Percentiles rank a stretch among this genome's conserved stretches.
These are phyloP conservation scores for Achlya hypogyna DNA, from an alignment of 352 stramenopile genomes.

Conservation along the genomic window DNA sequence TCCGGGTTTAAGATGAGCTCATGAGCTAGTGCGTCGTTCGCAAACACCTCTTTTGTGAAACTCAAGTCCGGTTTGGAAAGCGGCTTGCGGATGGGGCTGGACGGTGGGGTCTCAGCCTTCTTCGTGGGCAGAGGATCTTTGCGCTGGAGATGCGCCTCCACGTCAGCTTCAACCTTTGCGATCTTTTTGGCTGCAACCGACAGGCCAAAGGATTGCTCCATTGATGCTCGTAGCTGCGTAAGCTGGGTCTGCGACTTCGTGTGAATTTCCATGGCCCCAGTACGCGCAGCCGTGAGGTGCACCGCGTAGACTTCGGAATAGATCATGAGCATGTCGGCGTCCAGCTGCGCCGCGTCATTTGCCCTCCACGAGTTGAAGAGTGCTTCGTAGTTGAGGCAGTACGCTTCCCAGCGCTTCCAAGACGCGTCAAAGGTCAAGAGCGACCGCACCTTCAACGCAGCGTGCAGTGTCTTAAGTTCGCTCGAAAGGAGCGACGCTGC, in stretches of 20 bases:
- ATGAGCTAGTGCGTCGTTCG: constrained; percentile 50
- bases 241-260: not conserved
- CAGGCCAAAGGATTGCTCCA: not conserved
- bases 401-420: constrained; percentile 8
- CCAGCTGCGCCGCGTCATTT: not conserved
- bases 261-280: not conserved
- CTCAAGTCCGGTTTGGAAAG: constrained; percentile 27
- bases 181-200: not conserved
- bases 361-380: constrained; percentile 9
- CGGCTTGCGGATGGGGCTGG: not conserved
- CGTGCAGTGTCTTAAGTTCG: not conserved
- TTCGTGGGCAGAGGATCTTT: not conserved
- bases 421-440: constrained; percentile 4
- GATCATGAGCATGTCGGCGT: constrained; percentile 9
- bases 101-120: not conserved
- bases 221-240: not conserved
- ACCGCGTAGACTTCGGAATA: constrained; percentile 10
- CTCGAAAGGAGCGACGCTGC: not conserved
- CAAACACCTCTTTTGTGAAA: constrained; percentile 31
- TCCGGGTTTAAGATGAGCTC: constrained; percentile 64
- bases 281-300: not conserved
- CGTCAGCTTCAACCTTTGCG: constrained; percentile 12
- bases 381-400: not conserved
- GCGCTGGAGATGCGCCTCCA: not conserved
- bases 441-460: not conserved